phyloP scores from a whole-genome alignment of 495 filamentous ascomycete species.

The Xeromyces bisporus region DNA sequence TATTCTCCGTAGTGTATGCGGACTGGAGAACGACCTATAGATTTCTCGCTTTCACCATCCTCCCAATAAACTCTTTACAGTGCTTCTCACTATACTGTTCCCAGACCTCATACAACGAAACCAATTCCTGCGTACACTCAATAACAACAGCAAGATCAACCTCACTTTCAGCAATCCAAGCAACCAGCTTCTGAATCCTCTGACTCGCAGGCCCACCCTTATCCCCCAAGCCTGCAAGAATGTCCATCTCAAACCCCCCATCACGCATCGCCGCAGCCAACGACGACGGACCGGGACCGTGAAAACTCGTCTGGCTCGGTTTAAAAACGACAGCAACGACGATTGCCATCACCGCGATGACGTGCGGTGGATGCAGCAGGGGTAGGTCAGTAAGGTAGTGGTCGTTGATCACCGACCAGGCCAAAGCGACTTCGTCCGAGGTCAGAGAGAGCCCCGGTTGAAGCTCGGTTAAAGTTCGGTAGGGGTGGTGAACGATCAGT shows the following conservation, averaged over 20 bases:
- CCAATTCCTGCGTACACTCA: constrained; percentile 87
- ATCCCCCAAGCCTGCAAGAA: constrained; percentile 23
- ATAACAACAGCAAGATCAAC: constrained; percentile 85
- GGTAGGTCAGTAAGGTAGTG: constrained; percentile 90
- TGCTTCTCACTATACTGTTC: constrained; percentile 78
- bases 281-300: constrained; percentile 22
- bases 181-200: constrained; percentile 57
- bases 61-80: constrained; percentile 58
- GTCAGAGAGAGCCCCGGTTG: constrained; percentile 51
- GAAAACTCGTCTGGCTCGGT: constrained; percentile 31
- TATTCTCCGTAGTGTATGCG: background rate
- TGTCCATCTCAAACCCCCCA: constrained; percentile 20
- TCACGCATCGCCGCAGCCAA: constrained; percentile 26
- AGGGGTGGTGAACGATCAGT: constrained; percentile 93
- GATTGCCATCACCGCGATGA: constrained; percentile 81
- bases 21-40: too few relatives aligned
- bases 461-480: constrained; percentile 66
- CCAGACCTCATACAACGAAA: constrained; percentile 86
- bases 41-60: constrained; percentile 74
- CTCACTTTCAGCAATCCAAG: constrained; percentile 82
- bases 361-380: constrained; percentile 71
- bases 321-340: constrained; percentile 69
- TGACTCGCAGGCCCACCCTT: constrained; percentile 17
- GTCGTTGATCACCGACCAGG: constrained; percentile 87
- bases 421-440: constrained; percentile 60